Base-by-base conservation (phyloP, 139 green algal genomes). In the Yamagishiella unicocca region DNA sequence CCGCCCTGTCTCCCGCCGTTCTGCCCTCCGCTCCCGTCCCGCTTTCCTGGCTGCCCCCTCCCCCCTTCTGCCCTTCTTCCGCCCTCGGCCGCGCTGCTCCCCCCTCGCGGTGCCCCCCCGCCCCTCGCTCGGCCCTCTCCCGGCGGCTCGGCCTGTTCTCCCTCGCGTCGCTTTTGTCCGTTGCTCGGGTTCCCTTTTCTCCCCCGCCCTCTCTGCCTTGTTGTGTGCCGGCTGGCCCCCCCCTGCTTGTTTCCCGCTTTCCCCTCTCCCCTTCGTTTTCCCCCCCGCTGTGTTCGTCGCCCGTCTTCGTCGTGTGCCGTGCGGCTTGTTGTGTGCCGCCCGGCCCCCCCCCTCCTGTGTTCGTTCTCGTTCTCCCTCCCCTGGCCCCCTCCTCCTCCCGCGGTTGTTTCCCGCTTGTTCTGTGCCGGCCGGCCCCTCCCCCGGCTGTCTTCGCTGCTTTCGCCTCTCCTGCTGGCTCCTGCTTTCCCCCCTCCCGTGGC, bases 101-200 rank as follows among this genome's bases (percentile, higher is more conserved):
- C 75, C 62, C 66, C 75, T 76, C 79, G 79, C 73, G 70, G 70
- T 89, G 72, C 61, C 84, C 17, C 50, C 22, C 58, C 58, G 58
- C 58, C 58, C 58, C 17, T 67, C 58, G 58, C 17, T 67, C 17
- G 74, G 85, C n/a, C 83, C 85, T 84, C 85, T 89, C 35, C 29
- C 45, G 38, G 43, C 42, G 29, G 62, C 80, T 84, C 67, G 78
- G 73, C 84, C 84, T 89, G 84, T 89, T 89, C 81, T 89, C 84
- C 84, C 84, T 77, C 37, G 84, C 73, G 84, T 89, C 81, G 33
- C 84, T 89, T 89, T 89, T 75, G 80, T 89, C 84, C 74, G 73
- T 84, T 84, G 84, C 78, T 78, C 71, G 64, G 45, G 50, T 67
- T 50, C 55, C 42, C 68, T 40, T 82, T 42, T 82, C 21, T 19